Conservation (phyloP, 768 basidiomycete species). For the Pleurotus giganteus region DNA sequence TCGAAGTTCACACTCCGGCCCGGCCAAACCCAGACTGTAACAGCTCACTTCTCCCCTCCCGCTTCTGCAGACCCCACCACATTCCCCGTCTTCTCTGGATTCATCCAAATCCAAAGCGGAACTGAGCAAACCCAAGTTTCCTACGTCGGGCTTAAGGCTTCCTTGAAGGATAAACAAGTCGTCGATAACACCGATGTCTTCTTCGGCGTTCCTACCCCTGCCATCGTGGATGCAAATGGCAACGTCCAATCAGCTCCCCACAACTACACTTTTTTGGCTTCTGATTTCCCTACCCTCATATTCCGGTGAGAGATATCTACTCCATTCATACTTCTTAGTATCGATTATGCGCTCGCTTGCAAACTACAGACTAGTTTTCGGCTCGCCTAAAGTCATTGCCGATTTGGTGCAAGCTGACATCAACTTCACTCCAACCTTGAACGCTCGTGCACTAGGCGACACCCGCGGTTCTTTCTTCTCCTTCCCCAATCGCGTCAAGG, state of each 20-base stretch:
- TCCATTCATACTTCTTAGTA: background rate
- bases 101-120: conserved; percentile 31
- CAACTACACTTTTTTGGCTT: conserved; percentile 46
- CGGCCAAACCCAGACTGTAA: conserved; percentile 37
- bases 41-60: conserved; percentile 47
- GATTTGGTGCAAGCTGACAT: conserved; percentile 47
- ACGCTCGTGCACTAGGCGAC: conserved; percentile 6
- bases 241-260: conserved; percentile 35
- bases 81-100: conserved; percentile 50
- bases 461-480: conserved; percentile 29
- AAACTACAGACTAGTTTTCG: conserved; percentile 41
- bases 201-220: conserved; percentile 45
- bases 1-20: conserved; percentile 43
- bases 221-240: conserved; percentile 38
- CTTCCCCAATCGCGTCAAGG: conserved; percentile 26
- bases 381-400: conserved; percentile 42
- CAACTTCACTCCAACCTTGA: conserved; percentile 25
- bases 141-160: conserved; percentile 36
- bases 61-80: conserved; percentile 25
- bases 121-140: conserved; percentile 28
- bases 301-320: conserved; percentile 28
- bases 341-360: background rate
- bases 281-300: conserved; percentile 39
- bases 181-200: conserved; percentile 48
- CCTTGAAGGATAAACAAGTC: conserved; percentile 47